Conservation (phyloP, 2,329 filamentous ascomycete species). For the Claviceps sp. region DNA sequence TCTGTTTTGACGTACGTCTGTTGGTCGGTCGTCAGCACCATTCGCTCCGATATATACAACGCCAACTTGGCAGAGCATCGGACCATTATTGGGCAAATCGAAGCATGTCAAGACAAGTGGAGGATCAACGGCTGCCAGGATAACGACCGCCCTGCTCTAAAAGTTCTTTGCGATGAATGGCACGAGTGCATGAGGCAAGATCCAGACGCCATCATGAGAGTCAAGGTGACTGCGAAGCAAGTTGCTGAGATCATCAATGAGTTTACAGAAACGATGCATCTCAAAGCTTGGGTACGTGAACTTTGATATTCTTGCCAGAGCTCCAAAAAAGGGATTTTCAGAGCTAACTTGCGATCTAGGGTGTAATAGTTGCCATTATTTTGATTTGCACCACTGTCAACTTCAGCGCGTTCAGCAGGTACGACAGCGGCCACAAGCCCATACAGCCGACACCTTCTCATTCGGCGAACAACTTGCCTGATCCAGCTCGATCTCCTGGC, state of each 20-base stretch:
- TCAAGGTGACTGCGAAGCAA: conserved; percentile 72
- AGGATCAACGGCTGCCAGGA: conserved; percentile 59
- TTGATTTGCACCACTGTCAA: conserved; percentile 35
- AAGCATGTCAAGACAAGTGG: conserved; percentile 60
- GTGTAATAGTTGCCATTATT: conserved; percentile 37
- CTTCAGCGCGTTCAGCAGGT: conserved; percentile 30
- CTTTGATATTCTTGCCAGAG: not conserved
- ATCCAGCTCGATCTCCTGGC: conserved; percentile 15
- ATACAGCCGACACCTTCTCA: conserved; percentile 5
- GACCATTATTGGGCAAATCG: conserved; percentile 59
- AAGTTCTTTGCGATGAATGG: conserved; percentile 65
- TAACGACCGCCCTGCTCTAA: conserved; percentile 57
- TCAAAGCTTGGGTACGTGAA: conserved; percentile 51
- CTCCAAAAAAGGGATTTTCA: not conserved
- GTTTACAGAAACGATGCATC: conserved; percentile 81
- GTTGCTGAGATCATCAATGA: conserved; percentile 89
- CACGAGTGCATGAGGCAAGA: conserved; percentile 78
- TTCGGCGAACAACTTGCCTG: conserved; percentile 7
- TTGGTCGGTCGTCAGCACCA: conserved; percentile 54
- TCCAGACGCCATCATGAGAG: conserved; percentile 61
- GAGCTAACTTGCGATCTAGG: conserved; percentile 18
- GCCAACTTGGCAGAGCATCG: conserved; percentile 56
- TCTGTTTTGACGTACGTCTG: conserved; percentile 48
- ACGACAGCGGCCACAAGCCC: conserved; percentile 4
- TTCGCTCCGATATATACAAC: conserved; percentile 61